A percentile compares a stretch with the other conserved stretches of the same genome.
phyloP scores from a whole-genome alignment of 2,329 filamentous ascomycete species.

The Achaetomium macrosporum region DNA sequence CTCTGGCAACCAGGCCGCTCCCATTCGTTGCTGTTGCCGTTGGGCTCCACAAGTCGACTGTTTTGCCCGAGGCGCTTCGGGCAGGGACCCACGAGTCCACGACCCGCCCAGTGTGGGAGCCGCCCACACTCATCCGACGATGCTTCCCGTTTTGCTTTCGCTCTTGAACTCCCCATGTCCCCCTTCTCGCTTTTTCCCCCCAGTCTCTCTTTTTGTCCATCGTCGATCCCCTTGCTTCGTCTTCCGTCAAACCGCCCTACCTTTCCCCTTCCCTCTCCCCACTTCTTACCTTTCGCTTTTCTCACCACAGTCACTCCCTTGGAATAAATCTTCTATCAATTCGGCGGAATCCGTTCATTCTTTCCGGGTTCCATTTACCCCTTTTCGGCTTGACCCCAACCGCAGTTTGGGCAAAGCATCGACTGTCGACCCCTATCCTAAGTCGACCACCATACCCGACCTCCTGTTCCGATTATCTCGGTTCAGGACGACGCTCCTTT shows the following conservation, averaged over 20 bases:
- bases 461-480: constrained; percentile 22
- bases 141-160: constrained; percentile 24
- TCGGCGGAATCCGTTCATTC: constrained; percentile 44
- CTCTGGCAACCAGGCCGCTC: neutral
- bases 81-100: constrained; percentile 12
- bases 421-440: constrained; percentile 1
- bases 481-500: constrained; percentile 36
- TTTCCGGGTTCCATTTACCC: constrained; percentile 44
- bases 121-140: constrained; percentile 11
- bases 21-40: constrained; percentile 15
- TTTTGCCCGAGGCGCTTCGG: constrained; percentile 17
- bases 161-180: constrained; percentile 30
- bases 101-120: constrained; percentile 26
- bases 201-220: constrained; percentile 27
- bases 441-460: constrained; percentile 9
- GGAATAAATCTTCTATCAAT: constrained; percentile 34
- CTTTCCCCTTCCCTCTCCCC: constrained; percentile 22
- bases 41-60: neutral
- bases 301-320: constrained; percentile 49
- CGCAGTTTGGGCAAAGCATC: constrained; percentile 17
- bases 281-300: constrained; percentile 37
- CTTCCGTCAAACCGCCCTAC: constrained; percentile 21
- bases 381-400: constrained; percentile 29
- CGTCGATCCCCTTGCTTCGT: constrained; percentile 26
- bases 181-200: constrained; percentile 24